These are phyloP conservation scores for Allium fistulosum DNA, from an alignment of 106 monocot genomes.

Conservation along the genomic window DNA sequence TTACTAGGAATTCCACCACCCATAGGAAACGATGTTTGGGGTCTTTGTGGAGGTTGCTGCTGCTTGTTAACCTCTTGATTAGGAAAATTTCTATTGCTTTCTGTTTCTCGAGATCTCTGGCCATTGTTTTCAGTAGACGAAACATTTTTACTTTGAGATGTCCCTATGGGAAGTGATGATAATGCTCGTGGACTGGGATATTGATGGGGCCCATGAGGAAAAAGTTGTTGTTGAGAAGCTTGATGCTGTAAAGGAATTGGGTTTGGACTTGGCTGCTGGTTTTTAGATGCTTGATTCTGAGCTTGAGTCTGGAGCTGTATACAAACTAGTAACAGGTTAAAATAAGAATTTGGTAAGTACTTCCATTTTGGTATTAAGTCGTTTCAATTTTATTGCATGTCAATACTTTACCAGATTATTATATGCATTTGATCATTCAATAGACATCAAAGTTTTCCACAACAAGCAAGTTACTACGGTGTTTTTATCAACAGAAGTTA, in stretches of 20 bases:
- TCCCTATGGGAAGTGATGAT: slow-evolving; percentile 18
- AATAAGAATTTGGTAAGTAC: not conserved
- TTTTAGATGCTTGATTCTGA: slow-evolving; percentile 43
- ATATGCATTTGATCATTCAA: too few relatives aligned
- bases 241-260: slow-evolving; percentile 40
- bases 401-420: too few relatives aligned
- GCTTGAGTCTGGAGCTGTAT: slow-evolving; percentile 51
- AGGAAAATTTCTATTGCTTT: slow-evolving; percentile 18
- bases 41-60: slow-evolving; percentile 33
- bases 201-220: slow-evolving; percentile 11
- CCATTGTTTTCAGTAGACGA: slow-evolving; percentile 16
- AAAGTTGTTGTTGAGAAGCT: slow-evolving; percentile 26
- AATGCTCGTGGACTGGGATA: slow-evolving; percentile 20
- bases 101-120: slow-evolving; percentile 33
- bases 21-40: slow-evolving; percentile 44
- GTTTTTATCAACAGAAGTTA: too few relatives aligned
- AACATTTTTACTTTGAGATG: slow-evolving; percentile 18
- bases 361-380: too few relatives aligned
- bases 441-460: too few relatives aligned
- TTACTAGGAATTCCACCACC: slow-evolving; percentile 27
- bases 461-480: too few relatives aligned
- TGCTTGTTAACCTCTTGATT: slow-evolving; percentile 46
- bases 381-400: too few relatives aligned
- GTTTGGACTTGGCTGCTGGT: slow-evolving; percentile 35
- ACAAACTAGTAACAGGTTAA: not conserved